Base-by-base conservation (phyloP, 176 grass and related monocot genomes). In the Carex myosuroides region DNA sequence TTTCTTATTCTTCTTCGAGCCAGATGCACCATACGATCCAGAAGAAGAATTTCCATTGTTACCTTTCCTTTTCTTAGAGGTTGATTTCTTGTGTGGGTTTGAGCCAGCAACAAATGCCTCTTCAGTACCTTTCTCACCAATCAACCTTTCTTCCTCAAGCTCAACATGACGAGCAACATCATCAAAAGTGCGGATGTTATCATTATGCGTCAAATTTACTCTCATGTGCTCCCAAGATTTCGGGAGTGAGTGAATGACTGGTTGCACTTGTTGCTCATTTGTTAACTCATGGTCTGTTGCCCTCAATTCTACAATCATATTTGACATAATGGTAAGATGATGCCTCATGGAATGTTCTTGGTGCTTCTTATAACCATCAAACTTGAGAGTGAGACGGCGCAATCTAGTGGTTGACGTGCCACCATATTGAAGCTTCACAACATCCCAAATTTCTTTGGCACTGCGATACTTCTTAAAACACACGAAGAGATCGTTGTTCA, bases 231-330 rank as follows among this genome's bases (percentile, higher is more conserved):
- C 83, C 54, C 53, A 77, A 6, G 4, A 4, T 0, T 63, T 6
- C 21, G 69, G 8, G 32, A 76, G 14, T 9, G 68, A 85, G 14
- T 54, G 12, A 16, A 63, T 85, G 7, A 85, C 29, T 6, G 18
- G 30, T 24, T 85, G 68, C 13, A 77, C 68, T 63, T 77, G 24
- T 29, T 74, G 68, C 48, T 85, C 83, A 61, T 85, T 6, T 8
- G 30, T 41, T 8, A 84, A 26, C 1, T 35, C 18, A 20, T 58
- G 17, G 1, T 42, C 44, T 8, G 20, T 48, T 29, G 0, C 1
- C 24, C 33, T 33, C 3, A 84, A 57, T 8, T 84, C 81, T 37
- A 20, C 13, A 24, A 21, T 72, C 22, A 71, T 72, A 12, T 70
- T 56, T 70, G 32, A 11, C 64, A 70, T 70, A 16, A n/a, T 70